Base-by-base conservation (phyloP, 192 early-diverging fungal species). In the Entomortierella chlamydospora region DNA sequence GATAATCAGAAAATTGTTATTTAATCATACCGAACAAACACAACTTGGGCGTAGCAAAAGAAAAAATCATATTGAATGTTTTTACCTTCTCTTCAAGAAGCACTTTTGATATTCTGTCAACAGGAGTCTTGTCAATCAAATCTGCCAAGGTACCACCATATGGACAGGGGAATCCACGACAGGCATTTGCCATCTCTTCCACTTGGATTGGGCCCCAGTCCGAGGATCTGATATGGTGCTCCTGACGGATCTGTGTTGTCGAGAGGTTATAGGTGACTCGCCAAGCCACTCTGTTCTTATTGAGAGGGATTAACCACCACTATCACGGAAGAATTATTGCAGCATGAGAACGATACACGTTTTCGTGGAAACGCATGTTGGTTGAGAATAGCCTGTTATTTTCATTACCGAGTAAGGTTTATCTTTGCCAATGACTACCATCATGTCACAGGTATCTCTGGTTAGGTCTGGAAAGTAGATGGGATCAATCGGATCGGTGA, bases 221-320 rank as follows among this genome's bases (percentile, higher is more conserved):
- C 20, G 73, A 76, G 12, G 73, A 68, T 30, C 60, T 52, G 25
- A 76, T 67, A 30, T 68, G 64, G 5, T 68, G 65, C 34, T 67
- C 73, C 33, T 66, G 64, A 28, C 72, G 64, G 31, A 76, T 67
- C 28, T 76, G 64, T 11, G 65, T 68, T 25, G 73, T 56, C 2
- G 73, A 57, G 2, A 76, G 42, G 60, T 76, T 76, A 47, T 76
- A 76, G 11, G 73, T 76, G 12, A 76, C 73, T 15, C 73, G 52
- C 73, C 73, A 76, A 22, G 73, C 73, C 8, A 76, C 10, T 17
- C 73, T 61, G 60, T 76, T 68, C 15, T 67, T 61, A 17, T 45
- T 53, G 12, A 76, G 64, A n/a, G 73, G 73, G 28, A 76, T 76
- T 18, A 76, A 34, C 73, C 73, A 76, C 73, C 73, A 76, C 73